phyloP scores from a whole-genome alignment of 2,329 filamentous ascomycete species.

The Penicillium sp. region DNA sequence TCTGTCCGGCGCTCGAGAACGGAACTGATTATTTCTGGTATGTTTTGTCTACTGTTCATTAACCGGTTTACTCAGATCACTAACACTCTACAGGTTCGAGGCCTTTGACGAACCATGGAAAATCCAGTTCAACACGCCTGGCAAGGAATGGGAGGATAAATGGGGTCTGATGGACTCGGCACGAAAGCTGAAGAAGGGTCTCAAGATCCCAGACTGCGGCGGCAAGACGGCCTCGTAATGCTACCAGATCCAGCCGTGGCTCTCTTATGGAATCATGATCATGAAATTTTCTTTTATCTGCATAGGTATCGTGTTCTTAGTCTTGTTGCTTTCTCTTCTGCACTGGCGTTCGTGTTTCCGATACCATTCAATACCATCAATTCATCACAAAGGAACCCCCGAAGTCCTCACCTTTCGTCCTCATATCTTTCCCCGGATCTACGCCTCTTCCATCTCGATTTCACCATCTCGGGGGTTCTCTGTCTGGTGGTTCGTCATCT shows the following conservation, averaged over 20 bases:
- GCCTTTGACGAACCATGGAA: slow-evolving; percentile 98
- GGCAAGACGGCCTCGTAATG: slow-evolving; percentile 54
- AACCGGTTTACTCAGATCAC: background rate
- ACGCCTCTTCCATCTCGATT: background rate
- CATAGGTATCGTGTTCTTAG: background rate
- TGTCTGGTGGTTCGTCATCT: background rate
- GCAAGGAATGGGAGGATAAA: slow-evolving; percentile 82
- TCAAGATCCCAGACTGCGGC: slow-evolving; percentile 79
- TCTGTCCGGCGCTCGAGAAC: slow-evolving; percentile 70
- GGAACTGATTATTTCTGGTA: slow-evolving; percentile 90
- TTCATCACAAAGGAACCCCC: background rate
- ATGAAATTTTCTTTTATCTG: slow-evolving; percentile 10
- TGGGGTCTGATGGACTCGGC: slow-evolving; percentile 86
- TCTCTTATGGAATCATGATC: slow-evolving; percentile 16
- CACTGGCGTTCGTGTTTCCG: background rate
- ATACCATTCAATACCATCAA: background rate
- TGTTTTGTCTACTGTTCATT: slow-evolving; percentile 18
- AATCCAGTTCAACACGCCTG: slow-evolving; percentile 56
- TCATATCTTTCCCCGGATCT: background rate
- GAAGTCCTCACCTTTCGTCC: background rate
- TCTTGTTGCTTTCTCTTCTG: background rate
- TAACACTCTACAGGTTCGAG: slow-evolving; percentile 56
- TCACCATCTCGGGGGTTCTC: background rate
- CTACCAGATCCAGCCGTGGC: background rate
- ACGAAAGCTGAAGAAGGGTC: slow-evolving; percentile 70